Base-by-base conservation (phyloP, 192 early-diverging fungal genomes). In the Phlyctochytrium bullatum region DNA sequence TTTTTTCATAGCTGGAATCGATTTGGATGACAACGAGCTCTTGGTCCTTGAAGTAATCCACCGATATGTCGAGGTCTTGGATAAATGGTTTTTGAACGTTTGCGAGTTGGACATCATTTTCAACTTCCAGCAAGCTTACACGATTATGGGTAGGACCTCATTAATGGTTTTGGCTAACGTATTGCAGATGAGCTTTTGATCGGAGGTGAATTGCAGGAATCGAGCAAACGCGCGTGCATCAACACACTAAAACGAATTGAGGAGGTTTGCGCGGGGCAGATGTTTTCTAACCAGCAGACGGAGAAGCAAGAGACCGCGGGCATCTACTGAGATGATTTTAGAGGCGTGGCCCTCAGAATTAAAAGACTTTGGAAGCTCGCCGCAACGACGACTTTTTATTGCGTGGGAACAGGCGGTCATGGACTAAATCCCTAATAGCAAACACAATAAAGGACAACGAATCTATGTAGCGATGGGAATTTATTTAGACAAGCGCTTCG, bases 41-140 rank as follows among this genome's bases (percentile, higher is more conserved):
- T 69, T 99, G 31, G 89, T 88, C 20, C 80, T 99, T 25, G 96
- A 99, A 70, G 86, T 99, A 58, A 97, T 99, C 64, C 97, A 99
- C 58, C 91, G 97, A 51, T 99, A 96, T 74, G 96, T 99, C 29
- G 95, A 99, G 75, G 88, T 98, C 17, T 76, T 99, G 52, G 97
- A 99, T 79, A 88, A 95, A 64, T 96, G 93, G 79, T 99, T 99
- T 80, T 87, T 93, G 66, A 98, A 96, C 72, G 94, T 95, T 0
- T 92, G 94, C 74, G 97, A 98, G 66, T 81, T 98, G 54, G 97
- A 98, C 76, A 85, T 98, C 62, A 97, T 98, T 64, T 98, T 97
- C 85, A 93, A 97, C 81, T 99, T 96, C 78, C 93, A 99, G 69
- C 82, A 83, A 71, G 82, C 82, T 4, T 83, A 83, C 65, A 75